These are phyloP conservation scores for Fraxinus floribunda DNA, from an alignment of 305 asterid genomes.

Conservation along the genomic window DNA sequence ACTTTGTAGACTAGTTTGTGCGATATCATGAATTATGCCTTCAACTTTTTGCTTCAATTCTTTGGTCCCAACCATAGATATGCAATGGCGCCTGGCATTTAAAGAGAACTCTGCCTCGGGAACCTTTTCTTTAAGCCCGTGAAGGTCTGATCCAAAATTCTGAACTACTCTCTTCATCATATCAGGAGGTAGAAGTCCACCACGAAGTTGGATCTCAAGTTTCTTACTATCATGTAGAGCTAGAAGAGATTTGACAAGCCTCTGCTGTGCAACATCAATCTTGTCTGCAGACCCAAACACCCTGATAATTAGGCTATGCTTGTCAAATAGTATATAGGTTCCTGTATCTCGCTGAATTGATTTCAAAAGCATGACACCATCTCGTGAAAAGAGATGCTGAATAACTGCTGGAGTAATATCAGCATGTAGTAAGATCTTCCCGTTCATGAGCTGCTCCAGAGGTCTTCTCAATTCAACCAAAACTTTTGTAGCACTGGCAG, in stretches of 20 bases:
- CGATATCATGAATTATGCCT: conserved; percentile 47
- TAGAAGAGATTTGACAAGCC: conserved; percentile 50
- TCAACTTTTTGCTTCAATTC: conserved; percentile 69
- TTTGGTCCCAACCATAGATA: conserved; percentile 53
- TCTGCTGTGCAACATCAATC: conserved; percentile 44
- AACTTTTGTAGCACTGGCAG: conserved; percentile 54
- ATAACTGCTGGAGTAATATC: conserved; percentile 52
- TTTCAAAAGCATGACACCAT: conserved; percentile 50
- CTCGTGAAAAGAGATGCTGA: conserved; percentile 55
- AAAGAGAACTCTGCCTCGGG: conserved; percentile 62
- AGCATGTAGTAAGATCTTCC: conserved; percentile 44
- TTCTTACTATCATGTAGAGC: conserved; percentile 63
- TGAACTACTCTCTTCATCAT: conserved; percentile 85
- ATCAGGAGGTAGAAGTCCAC: conserved; percentile 63
- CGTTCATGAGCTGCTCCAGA: conserved; percentile 56
- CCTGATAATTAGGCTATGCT: conserved; percentile 48
- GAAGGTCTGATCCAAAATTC: conserved; percentile 75
- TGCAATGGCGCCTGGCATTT: conserved; percentile 53
- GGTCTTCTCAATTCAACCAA: conserved; percentile 61
- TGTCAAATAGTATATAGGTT: conserved; percentile 63
- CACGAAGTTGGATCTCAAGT: conserved; percentile 71
- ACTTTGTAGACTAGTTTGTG: conserved; percentile 32
- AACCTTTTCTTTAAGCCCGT: conserved; percentile 57
- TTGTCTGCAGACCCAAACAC: conserved; percentile 59
- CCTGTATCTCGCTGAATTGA: conserved; percentile 60